Percentiles rank a stretch among this genome's conserved stretches.
Conservation (phyloP, 768 basidiomycete species). For the Russula sp. region DNA sequence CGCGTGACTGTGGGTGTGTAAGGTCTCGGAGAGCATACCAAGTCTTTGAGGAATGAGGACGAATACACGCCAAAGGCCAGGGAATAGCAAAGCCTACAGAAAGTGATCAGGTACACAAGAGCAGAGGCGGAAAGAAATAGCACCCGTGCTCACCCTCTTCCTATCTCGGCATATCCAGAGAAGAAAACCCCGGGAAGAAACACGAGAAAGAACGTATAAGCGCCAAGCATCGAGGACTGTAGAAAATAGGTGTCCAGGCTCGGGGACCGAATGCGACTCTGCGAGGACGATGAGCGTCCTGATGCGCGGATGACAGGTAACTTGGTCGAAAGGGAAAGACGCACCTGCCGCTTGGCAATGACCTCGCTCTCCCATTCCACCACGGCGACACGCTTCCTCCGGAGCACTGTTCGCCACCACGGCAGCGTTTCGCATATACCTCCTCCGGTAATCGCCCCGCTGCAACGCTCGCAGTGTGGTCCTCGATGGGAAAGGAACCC, state of each 20-base stretch:
- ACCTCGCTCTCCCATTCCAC: conserved; percentile 63
- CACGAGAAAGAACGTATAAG: conserved; percentile 93
- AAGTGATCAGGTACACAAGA: conserved; percentile 11
- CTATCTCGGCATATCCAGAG: conserved; percentile 54
- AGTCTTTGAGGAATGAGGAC: conserved; percentile 85
- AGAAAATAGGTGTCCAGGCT: conserved; percentile 80
- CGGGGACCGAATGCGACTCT: conserved; percentile 52
- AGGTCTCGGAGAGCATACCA: conserved; percentile 85
- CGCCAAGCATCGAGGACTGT: conserved; percentile 72
- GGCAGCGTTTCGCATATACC: conserved; percentile 58
- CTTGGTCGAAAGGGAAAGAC: background rate
- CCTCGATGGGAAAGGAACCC: background rate
- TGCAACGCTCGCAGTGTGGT: conserved; percentile 12
- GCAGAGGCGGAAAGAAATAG: background rate
- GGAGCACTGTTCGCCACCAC: conserved; percentile 58
- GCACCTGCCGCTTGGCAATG: too few species aligned
- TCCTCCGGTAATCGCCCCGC: conserved; percentile 36
- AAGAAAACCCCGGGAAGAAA: too few species aligned
- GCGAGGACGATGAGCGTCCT: background rate
- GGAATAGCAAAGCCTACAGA: conserved; percentile 55
- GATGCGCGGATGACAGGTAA: too few species aligned
- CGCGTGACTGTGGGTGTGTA: conserved; percentile 86
- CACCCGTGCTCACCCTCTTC: conserved; percentile 54
- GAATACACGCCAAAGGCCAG: conserved; percentile 77
- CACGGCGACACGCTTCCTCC: conserved; percentile 45